Conservation (phyloP, 2,329 filamentous ascomycete species). For the Mycosphaerella arachidis region DNA sequence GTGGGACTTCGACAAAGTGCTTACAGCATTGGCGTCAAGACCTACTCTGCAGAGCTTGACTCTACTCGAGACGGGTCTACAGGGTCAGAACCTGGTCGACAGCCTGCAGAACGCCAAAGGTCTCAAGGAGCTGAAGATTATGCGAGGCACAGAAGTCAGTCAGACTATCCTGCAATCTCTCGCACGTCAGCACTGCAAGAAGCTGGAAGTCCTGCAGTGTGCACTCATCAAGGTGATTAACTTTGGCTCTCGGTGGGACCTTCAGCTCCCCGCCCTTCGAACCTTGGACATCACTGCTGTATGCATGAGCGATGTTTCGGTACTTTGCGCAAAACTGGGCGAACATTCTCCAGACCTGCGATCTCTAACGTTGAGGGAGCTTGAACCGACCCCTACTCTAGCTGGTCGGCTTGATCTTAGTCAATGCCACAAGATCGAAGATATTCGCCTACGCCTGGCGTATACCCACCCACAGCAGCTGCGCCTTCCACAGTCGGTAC, state of each 20-base stretch:
- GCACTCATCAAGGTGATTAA: neutral
- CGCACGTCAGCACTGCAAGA: neutral
- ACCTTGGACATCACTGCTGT: neutral
- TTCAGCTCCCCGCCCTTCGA: neutral
- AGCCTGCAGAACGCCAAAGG: conserved; percentile 14
- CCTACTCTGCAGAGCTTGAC: conserved; percentile 36
- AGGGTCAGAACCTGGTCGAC: conserved; percentile 16
- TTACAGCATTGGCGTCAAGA: conserved; percentile 34
- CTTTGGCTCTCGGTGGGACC: neutral
- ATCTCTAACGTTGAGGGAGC: conserved; percentile 4
- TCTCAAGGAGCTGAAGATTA: conserved; percentile 18
- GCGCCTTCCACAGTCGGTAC: conserved; percentile 7
- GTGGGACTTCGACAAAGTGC: conserved; percentile 37
- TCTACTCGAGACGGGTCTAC: conserved; percentile 30
- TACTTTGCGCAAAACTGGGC: neutral
- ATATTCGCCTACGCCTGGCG: conserved; percentile 5
- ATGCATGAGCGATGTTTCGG: neutral
- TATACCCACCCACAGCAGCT: neutral
- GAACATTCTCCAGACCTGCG: neutral
- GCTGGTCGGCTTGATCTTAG: conserved; percentile 7
- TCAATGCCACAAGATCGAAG: conserved; percentile 2
- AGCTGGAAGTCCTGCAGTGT: neutral
- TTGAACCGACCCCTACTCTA: neutral
- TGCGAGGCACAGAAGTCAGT: conserved; percentile 17
- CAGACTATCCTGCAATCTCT: neutral